phyloP scores from a whole-genome alignment of 2,329 filamentous ascomycete species.

The Onygenales sp. region DNA sequence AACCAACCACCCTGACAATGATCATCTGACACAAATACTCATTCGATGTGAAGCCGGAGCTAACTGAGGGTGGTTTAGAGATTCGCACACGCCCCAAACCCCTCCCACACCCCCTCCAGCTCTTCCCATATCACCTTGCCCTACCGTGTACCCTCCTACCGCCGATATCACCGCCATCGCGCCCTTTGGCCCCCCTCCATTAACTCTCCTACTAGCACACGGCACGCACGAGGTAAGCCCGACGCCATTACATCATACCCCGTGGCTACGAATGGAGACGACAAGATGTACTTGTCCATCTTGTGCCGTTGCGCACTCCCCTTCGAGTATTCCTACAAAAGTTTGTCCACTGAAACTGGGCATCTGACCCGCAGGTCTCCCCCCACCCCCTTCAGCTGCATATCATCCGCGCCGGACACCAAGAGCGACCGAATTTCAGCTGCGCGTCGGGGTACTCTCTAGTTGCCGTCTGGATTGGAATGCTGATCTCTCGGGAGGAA shows the following conservation, averaged over 20 bases:
- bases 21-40: slow-evolving; percentile 1
- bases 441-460: neutral
- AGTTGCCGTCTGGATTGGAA: neutral
- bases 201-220: neutral
- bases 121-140: neutral
- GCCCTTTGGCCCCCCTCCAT: neutral
- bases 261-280: neutral
- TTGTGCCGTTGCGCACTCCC: neutral
- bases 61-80: neutral
- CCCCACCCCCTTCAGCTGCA: neutral
- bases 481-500: slow-evolving; percentile 1
- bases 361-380: slow-evolving; percentile 1
- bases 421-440: neutral
- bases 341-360: neutral
- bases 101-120: neutral
- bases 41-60: neutral
- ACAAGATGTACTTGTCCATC: neutral
- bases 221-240: neutral
- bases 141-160: neutral
- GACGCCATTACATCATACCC: slow-evolving; percentile 4
- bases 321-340: neutral
- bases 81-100: neutral
- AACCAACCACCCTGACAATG: neutral
- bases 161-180: neutral
- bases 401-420: slow-evolving; percentile 2